Evolutionary conservation across 805 yeast genomes (phyloP).

Genomic region (Sugiyamaella americana): DNA sequence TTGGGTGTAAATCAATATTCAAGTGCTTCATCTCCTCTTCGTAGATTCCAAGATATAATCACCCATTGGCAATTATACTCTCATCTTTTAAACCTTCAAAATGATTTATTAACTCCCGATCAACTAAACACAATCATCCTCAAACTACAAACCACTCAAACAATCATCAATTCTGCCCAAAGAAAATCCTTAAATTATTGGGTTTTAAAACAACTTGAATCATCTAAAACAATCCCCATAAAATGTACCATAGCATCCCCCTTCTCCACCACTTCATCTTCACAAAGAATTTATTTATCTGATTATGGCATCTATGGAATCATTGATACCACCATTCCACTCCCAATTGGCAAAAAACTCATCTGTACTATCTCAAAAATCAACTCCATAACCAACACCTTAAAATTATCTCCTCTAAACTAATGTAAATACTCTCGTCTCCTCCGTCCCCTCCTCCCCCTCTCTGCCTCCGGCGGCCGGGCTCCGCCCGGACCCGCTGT

Average conservation of each 20-base stretch:
- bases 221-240: too few species aligned
- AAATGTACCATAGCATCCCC: neutral
- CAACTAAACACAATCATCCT: neutral
- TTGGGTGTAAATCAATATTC: slow-evolving; percentile 59
- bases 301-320: neutral
- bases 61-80: slow-evolving; percentile 72
- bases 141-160: slow-evolving; percentile 9
- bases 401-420: too few species aligned
- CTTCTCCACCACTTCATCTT: neutral
- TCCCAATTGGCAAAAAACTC: neutral
- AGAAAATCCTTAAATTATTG: slow-evolving; percentile 13
- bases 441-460: too few species aligned
- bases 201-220: slow-evolving; percentile 16
- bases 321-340: neutral
- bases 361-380: neutral
- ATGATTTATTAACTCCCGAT: slow-evolving; percentile 2
- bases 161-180: slow-evolving; percentile 13
- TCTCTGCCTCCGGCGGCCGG: too few species aligned
- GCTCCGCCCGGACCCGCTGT: too few species aligned
- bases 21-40: slow-evolving; percentile 82
- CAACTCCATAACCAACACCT: neutral
- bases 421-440: too few species aligned
- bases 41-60: slow-evolving; percentile 74
- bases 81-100: slow-evolving; percentile 27
- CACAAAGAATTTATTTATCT: neutral